Evolutionary conservation across 78 protist species (phyloP), one percentile per base, ranked within the genome.

Genomic region (Bigelowiella natans): DNA sequence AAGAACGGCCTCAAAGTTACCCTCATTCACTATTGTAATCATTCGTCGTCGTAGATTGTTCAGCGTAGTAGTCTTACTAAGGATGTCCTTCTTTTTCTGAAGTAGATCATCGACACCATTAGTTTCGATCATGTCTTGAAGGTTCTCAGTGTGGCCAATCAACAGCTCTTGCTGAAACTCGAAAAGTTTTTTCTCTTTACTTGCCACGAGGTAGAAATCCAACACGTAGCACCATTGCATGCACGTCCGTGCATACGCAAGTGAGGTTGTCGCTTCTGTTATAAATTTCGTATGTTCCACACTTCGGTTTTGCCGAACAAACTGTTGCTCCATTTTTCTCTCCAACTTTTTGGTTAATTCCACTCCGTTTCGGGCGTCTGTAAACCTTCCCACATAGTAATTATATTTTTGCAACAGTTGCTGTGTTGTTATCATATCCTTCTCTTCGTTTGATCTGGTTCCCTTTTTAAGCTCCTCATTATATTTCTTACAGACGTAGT

Each of bases 181-280:
- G 26, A 95, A 95, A 3, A 95, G 92, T 1, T 0, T 1, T 0
- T 88, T 85, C 36, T 95, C 90, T 34, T 91, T 26, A 40, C 51
- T 37, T 34, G 64, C 83, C 40, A n/a, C 1, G 51, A 95, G 51
- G 83, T 90, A 94, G 90, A 40, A 94, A 30, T 92, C 95, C 40
- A 93, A 93, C 30, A 92, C 96, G 90, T 95, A 95, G 0, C 94
- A 92, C 85, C 63, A 93, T 88, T 93, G 91, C 63, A 95, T 88
- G 73, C 73, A 51, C 34, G 73, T 51, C 18, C 73, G 7, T 18
- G 73, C 73, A 7, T 51, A 26, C 34, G 73, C 73, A 7, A 51
- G 18, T 7, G 73, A 51, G 18, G 73, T 51, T 18, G 73, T 51
- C 18, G 73, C 73, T 26, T 51, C 73, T 18, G 73, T 51, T 7